Conservation (phyloP, 208 protist species). For the Willaertia magna region DNA sequence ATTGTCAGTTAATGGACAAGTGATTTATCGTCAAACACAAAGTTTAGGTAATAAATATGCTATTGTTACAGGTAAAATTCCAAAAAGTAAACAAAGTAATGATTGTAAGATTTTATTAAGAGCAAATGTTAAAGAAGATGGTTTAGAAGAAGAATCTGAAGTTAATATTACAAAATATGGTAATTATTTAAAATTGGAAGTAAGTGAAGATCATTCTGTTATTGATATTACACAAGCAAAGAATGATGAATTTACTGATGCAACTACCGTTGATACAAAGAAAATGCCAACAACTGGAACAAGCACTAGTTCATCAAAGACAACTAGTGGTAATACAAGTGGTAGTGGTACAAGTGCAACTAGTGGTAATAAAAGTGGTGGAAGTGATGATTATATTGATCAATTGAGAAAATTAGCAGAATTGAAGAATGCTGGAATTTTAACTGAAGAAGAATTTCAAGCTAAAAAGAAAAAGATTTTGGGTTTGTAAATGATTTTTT, state of each 20-base stretch:
- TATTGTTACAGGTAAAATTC: background rate
- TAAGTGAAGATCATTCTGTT: background rate
- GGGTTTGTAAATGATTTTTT: background rate
- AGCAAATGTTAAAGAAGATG: background rate
- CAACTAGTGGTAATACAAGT: background rate
- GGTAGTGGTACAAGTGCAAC: background rate
- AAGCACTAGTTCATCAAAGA: background rate
- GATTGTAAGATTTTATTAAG: background rate
- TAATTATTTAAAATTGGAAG: background rate
- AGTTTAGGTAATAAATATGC: background rate
- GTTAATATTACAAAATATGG: background rate
- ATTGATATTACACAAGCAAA: background rate
- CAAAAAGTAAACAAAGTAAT: background rate
- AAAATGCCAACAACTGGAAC: background rate
- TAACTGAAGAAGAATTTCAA: constrained; percentile 8
- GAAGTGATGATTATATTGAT: background rate
- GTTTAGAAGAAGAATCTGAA: background rate
- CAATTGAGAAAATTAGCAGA: background rate
- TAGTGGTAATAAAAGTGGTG: background rate
- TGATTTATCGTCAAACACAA: background rate
- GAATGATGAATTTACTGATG: background rate
- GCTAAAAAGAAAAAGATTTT: background rate
- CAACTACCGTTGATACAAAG: background rate
- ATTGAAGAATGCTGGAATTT: background rate
- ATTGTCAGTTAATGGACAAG: background rate